Evolutionary conservation across 805 yeast species (phyloP).

Genomic region (Yarrowia divulgata): DNA sequence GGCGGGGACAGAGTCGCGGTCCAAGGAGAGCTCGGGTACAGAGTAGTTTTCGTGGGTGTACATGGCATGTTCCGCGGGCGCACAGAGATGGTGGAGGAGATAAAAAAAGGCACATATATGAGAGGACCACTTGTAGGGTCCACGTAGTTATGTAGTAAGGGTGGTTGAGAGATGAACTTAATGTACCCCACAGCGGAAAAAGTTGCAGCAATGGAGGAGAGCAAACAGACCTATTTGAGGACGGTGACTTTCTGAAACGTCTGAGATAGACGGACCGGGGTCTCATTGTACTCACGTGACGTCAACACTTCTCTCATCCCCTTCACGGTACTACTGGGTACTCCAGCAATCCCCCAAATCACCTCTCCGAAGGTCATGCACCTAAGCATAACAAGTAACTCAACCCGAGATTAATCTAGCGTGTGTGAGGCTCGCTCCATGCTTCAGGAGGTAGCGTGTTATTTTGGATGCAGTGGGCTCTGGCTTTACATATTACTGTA

Average conservation of each 20-base stretch:
- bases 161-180: conserved; percentile 37
- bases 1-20: conserved; percentile 13
- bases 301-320: no score
- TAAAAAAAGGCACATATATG: conserved; percentile 33
- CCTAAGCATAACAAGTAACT: conserved; percentile 26
- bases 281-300: no score
- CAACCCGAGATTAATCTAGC: conserved; percentile 36
- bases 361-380: conserved; percentile 2
- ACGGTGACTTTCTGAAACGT: no score
- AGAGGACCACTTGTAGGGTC: neutral
- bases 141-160: conserved; percentile 26
- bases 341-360: no score
- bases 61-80: conserved; percentile 20
- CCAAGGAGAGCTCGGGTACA: conserved; percentile 34
- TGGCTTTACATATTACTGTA: no score
- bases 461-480: no score
- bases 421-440: conserved; percentile 7
- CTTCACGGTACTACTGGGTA: no score
- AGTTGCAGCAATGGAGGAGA: conserved; percentile 7
- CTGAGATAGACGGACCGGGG: no score
- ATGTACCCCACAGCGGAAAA: conserved; percentile 40
- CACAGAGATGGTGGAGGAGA: conserved; percentile 11
- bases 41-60: conserved; percentile 37
- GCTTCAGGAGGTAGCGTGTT: conserved; percentile 14
- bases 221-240: no score